These are phyloP conservation scores for Harringtonia lauricola DNA, from an alignment of 2,329 filamentous ascomycete species.

Conservation along the genomic window DNA sequence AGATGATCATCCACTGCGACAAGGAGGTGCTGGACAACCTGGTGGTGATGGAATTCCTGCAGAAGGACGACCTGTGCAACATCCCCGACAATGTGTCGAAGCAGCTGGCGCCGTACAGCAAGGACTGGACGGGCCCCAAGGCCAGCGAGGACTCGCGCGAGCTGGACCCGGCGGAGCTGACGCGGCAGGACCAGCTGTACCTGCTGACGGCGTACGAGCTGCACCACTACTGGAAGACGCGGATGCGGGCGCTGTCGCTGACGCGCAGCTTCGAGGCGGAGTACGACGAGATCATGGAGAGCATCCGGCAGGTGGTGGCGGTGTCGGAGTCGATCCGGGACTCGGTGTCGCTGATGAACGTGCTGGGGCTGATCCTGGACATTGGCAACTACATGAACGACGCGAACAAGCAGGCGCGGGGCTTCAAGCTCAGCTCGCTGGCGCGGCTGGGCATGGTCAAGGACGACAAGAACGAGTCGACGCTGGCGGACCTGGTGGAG, in stretches of 20 bases:
- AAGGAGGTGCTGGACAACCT: constrained; percentile 75
- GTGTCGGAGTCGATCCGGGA: constrained; percentile 86
- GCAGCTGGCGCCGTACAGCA: constrained; percentile 87
- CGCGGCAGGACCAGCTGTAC: constrained; percentile 91
- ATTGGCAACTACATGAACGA: constrained; percentile 99
- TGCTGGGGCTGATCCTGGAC: constrained; percentile 88
- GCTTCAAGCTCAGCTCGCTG: constrained; percentile 95
- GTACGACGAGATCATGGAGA: constrained; percentile 82
- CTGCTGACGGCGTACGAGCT: constrained; percentile 87
- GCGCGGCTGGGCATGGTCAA: constrained; percentile 94
- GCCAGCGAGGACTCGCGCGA: constrained; percentile 69
- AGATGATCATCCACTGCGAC: constrained; percentile 95
- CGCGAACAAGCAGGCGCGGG: constrained; percentile 92
- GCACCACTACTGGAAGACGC: constrained; percentile 96
- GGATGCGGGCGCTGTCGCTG: constrained; percentile 81
- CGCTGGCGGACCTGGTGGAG: constrained; percentile 90
- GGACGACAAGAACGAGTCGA: constrained; percentile 97
- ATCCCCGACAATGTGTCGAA: constrained; percentile 86
- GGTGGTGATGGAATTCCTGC: constrained; percentile 94
- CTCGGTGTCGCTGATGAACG: constrained; percentile 89
- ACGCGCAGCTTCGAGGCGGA: constrained; percentile 77
- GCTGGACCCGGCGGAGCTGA: constrained; percentile 77
- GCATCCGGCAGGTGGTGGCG: constrained; percentile 73
- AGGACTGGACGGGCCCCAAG: constrained; percentile 88
- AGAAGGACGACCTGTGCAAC: constrained; percentile 84